Percentiles rank a stretch among this genome's conserved stretches.
phyloP scores from a whole-genome alignment of 495 filamentous ascomycete genomes.

The Hamigera avellanea region DNA sequence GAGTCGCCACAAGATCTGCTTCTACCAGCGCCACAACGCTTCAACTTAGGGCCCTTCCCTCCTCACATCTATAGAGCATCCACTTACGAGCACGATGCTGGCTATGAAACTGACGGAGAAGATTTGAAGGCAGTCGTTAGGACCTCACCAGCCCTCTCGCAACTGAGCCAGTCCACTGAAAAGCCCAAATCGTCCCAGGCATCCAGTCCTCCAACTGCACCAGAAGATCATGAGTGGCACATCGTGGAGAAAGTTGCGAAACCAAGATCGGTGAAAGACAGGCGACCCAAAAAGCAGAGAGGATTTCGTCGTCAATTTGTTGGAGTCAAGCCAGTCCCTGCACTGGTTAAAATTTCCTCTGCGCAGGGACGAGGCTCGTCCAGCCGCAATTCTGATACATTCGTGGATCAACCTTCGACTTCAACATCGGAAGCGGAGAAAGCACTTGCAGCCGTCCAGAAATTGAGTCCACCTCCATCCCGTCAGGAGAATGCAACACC shows the following conservation, averaged over 20 bases:
- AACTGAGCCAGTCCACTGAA: constrained; percentile 22
- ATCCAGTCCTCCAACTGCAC: constrained; percentile 12
- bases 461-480: constrained; percentile 19
- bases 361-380: constrained; percentile 25
- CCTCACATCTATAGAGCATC: constrained; percentile 26
- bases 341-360: constrained; percentile 20
- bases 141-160: constrained; percentile 23
- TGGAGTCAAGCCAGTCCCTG: constrained; percentile 19
- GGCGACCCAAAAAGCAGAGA: constrained; percentile 6
- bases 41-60: constrained; percentile 23
- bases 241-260: constrained; percentile 4
- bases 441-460: constrained; percentile 28
- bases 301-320: constrained; percentile 19
- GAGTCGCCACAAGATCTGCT: constrained; percentile 25
- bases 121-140: constrained; percentile 6
- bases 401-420: constrained; percentile 9
- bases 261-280: too few relatives aligned
- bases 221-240: constrained; percentile 37
- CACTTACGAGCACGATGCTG: constrained; percentile 21
- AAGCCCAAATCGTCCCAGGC: constrained; percentile 16
- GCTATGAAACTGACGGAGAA: constrained; percentile 36
- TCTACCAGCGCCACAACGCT: constrained; percentile 8
- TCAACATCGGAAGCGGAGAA: constrained; percentile 25
- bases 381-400: constrained; percentile 10
- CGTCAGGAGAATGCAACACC: constrained; percentile 6